phyloP scores from a whole-genome alignment of 1,284 basidiomycete genomes.

The Fereydounia khargensis region DNA sequence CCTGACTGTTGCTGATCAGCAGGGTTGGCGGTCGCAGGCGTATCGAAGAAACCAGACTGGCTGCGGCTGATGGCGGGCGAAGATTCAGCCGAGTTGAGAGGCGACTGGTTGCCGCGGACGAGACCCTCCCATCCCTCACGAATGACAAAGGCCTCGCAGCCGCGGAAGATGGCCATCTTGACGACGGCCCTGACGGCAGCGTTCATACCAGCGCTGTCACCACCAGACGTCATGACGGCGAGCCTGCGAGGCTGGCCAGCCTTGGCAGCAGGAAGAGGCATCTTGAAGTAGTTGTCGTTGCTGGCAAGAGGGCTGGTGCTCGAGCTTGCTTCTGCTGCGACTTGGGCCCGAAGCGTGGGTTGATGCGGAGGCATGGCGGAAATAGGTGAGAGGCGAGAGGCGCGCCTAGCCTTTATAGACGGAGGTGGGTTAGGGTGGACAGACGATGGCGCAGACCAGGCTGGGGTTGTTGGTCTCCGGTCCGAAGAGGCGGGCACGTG shows the following conservation, averaged over 20 bases:
- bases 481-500: too few relatives aligned
- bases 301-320: too few relatives aligned
- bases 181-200: constrained; percentile 51
- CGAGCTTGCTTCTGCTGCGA: too few relatives aligned
- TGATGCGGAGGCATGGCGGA: too few relatives aligned
- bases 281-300: too few relatives aligned
- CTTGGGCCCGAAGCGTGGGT: too few relatives aligned
- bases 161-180: constrained; percentile 64
- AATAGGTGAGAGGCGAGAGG: too few relatives aligned
- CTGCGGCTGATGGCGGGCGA: constrained; percentile 29
- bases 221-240: constrained; percentile 91
- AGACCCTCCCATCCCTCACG: constrained; percentile 98
- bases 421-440: too few relatives aligned
- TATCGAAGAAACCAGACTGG: constrained; percentile 21
- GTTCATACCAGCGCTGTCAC: constrained; percentile 78
- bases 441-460: too few relatives aligned
- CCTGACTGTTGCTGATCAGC: not conserved
- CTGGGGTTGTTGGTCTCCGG: too few relatives aligned
- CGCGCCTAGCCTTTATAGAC: too few relatives aligned
- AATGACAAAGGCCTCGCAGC: constrained; percentile 58
- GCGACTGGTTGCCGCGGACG: constrained; percentile 62
- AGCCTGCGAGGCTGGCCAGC: constrained; percentile 59
- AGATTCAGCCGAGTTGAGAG: constrained; percentile 21
- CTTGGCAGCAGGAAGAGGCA: too few relatives aligned
- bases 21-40: not conserved